phyloP scores from a whole-genome alignment of 495 filamentous ascomycete species.

The Aspergillus nidulans region DNA sequence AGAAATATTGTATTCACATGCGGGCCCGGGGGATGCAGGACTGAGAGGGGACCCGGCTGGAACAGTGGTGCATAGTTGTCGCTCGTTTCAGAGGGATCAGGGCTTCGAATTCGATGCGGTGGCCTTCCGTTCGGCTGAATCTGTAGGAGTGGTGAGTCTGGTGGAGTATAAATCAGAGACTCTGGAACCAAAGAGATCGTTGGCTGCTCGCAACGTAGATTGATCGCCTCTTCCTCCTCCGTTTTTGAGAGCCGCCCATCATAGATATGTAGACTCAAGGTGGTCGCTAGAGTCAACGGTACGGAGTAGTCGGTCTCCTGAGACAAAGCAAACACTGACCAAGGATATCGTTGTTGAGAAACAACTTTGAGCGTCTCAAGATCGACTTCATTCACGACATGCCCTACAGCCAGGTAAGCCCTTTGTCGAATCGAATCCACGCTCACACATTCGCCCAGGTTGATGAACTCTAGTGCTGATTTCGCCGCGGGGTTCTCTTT shows the following conservation, averaged over 20 bases:
- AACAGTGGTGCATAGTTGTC: constrained; percentile 67
- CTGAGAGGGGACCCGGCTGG: constrained; percentile 76
- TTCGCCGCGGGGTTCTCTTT: constrained; percentile 38
- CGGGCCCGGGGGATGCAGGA: constrained; percentile 66
- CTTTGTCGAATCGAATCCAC: constrained; percentile 66
- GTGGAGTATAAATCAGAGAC: constrained; percentile 31
- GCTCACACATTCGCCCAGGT: constrained; percentile 77
- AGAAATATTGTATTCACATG: constrained; percentile 50
- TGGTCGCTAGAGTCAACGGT: constrained; percentile 84
- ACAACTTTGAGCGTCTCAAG: constrained; percentile 70
- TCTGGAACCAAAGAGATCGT: constrained; percentile 24
- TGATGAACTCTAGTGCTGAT: constrained; percentile 53
- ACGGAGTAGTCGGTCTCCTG: constrained; percentile 61
- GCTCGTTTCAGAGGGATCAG: constrained; percentile 29
- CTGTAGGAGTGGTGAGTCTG: constrained; percentile 36
- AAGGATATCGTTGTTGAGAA: constrained; percentile 70
- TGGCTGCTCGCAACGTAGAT: constrained; percentile 36
- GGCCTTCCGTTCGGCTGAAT: constrained; percentile 37
- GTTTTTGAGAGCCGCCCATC: constrained; percentile 57
- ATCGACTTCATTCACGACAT: constrained; percentile 76
- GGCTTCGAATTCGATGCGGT: constrained; percentile 42
- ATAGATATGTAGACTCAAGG: constrained; percentile 75
- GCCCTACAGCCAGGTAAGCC: constrained; percentile 75
- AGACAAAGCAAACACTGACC: constrained; percentile 79
- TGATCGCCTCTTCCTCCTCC: constrained; percentile 42